Evolutionary conservation across 2,329 filamentous ascomycete species (phyloP), one percentile per base, ranked within the genome.

Genomic region (Aspergillus calidoustus): DNA sequence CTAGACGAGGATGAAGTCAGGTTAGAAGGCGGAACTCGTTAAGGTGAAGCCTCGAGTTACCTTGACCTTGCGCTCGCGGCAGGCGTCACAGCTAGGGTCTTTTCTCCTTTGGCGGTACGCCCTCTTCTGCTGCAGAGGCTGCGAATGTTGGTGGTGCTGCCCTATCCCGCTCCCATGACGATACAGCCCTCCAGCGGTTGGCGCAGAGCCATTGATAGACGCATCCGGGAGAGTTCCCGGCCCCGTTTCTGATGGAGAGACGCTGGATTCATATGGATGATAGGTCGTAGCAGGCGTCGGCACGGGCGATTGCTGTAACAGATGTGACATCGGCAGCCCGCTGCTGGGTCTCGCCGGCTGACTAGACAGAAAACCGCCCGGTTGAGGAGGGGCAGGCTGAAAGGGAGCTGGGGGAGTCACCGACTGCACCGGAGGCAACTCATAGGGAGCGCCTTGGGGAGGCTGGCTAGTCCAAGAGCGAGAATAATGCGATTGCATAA

Each of bases 41-140:
- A 51, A 44, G 53, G 28, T 30, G 48, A 55, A 53, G 50, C 52
- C 44, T 56, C 15, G 60, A n/a, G 64, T 74, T 74, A 86, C 84
- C 80, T 89, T 89, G 67, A 89, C 87, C 78, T 89, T 89, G 51
- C 87, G 84, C 73, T 99, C 95, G 63, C 95, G 87, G 76, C 95
- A 99, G 54, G 95, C 95, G 81, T 99, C 95, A 77, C 95, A 99
- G 73, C 93, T 98, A 1, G 95, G 95, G 71, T 99, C 95, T 75
- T 99, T 99, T 69, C 95, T 87, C 68, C 95, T 85, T 76, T 99
- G 95, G 25, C 95, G 88, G 80, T 98, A 99, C 3, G 95, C 94
- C 73, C 95, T 85, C 77, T 98, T 98, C 76, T 96, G 75, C 52
- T 75, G 92, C 34, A 90, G 86, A 69, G 91, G 90, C 66, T 86